Conservation (phyloP, 352 stramenopile genomes). For the Globisporangium paddicum region DNA sequence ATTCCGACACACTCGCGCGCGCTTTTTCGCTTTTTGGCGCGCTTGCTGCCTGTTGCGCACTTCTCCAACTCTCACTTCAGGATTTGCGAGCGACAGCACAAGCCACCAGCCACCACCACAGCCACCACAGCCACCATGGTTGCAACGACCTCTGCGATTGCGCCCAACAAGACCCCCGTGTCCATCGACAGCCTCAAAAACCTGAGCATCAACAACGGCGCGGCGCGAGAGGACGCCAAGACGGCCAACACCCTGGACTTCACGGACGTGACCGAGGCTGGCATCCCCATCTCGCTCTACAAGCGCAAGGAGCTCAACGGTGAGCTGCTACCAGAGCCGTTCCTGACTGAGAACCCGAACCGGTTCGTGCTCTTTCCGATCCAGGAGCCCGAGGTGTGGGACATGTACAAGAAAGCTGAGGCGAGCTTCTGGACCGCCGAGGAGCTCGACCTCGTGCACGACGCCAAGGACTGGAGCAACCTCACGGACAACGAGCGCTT, state of each 20-base stretch:
- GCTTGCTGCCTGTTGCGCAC: neutral
- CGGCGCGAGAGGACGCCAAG: neutral
- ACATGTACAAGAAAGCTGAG: constrained; percentile 99
- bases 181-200: constrained; percentile 10
- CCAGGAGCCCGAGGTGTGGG: constrained; percentile 96
- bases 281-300: constrained; percentile 66
- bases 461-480: constrained; percentile 94
- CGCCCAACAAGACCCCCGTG: constrained; percentile 3
- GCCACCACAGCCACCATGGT: constrained; percentile 23
- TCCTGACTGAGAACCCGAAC: constrained; percentile 94
- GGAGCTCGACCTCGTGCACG: constrained; percentile 96
- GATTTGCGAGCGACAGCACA: constrained; percentile 11
- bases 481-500: constrained; percentile 95
- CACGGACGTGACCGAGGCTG: constrained; percentile 19
- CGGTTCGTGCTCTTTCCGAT: constrained; percentile 98
- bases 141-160: constrained; percentile 17
- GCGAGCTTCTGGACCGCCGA: constrained; percentile 99
- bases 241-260: constrained; percentile 14
- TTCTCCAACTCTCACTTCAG: constrained; percentile 12
- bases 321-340: constrained; percentile 86
- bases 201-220: constrained; percentile 3
- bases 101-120: constrained; percentile 7
- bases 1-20: constrained; percentile 9
- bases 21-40: constrained; percentile 11
- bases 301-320: constrained; percentile 86